Percentiles rank a stretch among this genome's conserved stretches.
phyloP scores from a whole-genome alignment of 148 eudicot genomes.

The Mesembryanthemum crystallinum region DNA sequence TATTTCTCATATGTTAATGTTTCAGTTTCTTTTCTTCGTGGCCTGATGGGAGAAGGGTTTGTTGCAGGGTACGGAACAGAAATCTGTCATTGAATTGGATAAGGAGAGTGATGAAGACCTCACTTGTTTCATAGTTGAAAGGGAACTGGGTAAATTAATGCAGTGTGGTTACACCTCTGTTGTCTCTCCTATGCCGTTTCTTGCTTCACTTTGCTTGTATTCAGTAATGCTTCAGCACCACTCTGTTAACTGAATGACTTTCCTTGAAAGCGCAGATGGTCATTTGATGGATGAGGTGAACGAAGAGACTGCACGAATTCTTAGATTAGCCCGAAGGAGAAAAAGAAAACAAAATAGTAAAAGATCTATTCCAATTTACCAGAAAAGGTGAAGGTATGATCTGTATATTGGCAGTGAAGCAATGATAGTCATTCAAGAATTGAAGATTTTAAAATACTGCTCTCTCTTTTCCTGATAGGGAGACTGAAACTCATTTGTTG shows the following conservation, averaged over 20 bases:
- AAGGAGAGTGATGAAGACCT: constrained; percentile 63
- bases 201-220: neutral
- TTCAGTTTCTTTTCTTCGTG: neutral
- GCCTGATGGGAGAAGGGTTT: constrained; percentile 10
- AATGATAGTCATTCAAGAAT: neutral
- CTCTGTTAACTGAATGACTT: constrained; percentile 10
- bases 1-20: neutral
- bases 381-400: constrained; percentile 49
- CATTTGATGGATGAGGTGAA: constrained; percentile 43
- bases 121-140: constrained; percentile 59
- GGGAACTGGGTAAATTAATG: constrained; percentile 42
- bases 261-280: constrained; percentile 35
- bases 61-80: constrained; percentile 47
- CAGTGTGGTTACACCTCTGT: neutral
- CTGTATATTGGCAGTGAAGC: neutral
- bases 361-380: constrained; percentile 24
- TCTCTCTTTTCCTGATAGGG: neutral
- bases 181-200: neutral
- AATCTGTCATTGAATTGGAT: constrained; percentile 50
- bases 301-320: constrained; percentile 57
- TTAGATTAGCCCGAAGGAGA: constrained; percentile 82
- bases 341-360: constrained; percentile 52
- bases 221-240: neutral
- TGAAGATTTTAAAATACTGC: neutral
- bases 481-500: neutral